Conservation (phyloP, 2,329 filamentous ascomycete species). For the Scytalidium sp. region DNA sequence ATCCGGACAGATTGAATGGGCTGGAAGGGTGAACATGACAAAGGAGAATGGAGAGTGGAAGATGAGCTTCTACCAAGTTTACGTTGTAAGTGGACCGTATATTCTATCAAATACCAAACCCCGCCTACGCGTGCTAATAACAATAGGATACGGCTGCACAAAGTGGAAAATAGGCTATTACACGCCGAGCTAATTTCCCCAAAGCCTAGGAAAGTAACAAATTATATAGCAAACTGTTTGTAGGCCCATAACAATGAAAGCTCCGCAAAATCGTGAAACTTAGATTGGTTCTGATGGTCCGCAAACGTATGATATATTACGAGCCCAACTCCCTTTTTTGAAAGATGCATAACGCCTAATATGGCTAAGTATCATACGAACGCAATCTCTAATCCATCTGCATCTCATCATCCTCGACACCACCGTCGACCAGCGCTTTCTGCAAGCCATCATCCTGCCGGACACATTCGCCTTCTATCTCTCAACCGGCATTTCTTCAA, state of each 20-base stretch:
- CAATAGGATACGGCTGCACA: not conserved
- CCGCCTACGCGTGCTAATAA: not conserved
- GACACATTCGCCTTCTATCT: constrained; percentile 31
- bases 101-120: too few species aligned
- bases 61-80: constrained; percentile 26
- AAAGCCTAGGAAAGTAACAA: too few species aligned
- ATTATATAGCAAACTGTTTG: too few species aligned
- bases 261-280: too few species aligned
- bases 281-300: not conserved
- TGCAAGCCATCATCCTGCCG: constrained; percentile 38
- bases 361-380: constrained; percentile 1
- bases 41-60: constrained; percentile 23
- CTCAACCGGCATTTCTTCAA: constrained; percentile 50
- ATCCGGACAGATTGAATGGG: constrained; percentile 16
- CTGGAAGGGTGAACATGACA: constrained; percentile 21
- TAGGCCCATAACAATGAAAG: too few species aligned
- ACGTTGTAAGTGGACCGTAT: constrained; percentile 15
- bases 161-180: not conserved
- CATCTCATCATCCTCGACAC: constrained; percentile 45
- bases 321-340: constrained; percentile 1
- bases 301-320: not conserved
- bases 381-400: constrained; percentile 37
- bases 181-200: too few species aligned
- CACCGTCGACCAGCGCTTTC: constrained; percentile 32
- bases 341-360: constrained; percentile 9